A percentile compares a stretch with the other conserved stretches of the same genome.
Evolutionary conservation across 116 monocot genomes (phyloP).

Genomic region (Cymodocea nodosa): DNA sequence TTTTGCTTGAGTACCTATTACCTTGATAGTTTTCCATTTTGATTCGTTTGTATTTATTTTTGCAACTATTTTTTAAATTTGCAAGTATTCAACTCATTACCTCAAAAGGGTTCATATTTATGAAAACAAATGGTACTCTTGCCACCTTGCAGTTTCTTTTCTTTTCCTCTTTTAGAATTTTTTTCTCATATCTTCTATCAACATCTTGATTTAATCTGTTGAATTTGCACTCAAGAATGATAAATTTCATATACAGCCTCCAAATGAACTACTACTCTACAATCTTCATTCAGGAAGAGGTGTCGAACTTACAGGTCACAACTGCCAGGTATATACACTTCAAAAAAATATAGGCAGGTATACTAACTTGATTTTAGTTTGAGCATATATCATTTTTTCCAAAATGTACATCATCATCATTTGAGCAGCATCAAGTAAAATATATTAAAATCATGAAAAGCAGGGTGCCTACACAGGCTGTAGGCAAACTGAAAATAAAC

Average conservation of each 20-base stretch:
- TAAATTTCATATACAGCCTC: slow-evolving; percentile 30
- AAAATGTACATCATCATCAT: too few relatives aligned
- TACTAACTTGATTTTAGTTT: background rate
- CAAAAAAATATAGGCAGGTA: too few relatives aligned
- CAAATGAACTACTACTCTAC: slow-evolving; percentile 71
- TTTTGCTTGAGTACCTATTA: background rate
- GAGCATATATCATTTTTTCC: background rate
- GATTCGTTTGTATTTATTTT: background rate
- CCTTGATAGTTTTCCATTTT: background rate
- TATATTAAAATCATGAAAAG: too few relatives aligned
- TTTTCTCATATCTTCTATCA: background rate
- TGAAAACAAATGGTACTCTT: background rate
- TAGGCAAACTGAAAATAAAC: too few relatives aligned
- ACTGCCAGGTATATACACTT: slow-evolving; percentile 36
- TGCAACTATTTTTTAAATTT: too few relatives aligned
- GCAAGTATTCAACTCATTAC: too few relatives aligned
- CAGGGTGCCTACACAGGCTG: too few relatives aligned
- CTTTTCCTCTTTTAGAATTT: background rate
- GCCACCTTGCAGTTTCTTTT: background rate
- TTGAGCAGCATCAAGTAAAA: too few relatives aligned
- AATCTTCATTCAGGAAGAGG: slow-evolving; percentile 82
- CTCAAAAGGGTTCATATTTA: too few relatives aligned
- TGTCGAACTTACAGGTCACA: slow-evolving; percentile 61
- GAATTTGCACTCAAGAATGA: background rate
- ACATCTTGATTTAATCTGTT: background rate